phyloP scores from a whole-genome alignment of 352 stramenopile genomes.

The Albugo laibachii region DNA sequence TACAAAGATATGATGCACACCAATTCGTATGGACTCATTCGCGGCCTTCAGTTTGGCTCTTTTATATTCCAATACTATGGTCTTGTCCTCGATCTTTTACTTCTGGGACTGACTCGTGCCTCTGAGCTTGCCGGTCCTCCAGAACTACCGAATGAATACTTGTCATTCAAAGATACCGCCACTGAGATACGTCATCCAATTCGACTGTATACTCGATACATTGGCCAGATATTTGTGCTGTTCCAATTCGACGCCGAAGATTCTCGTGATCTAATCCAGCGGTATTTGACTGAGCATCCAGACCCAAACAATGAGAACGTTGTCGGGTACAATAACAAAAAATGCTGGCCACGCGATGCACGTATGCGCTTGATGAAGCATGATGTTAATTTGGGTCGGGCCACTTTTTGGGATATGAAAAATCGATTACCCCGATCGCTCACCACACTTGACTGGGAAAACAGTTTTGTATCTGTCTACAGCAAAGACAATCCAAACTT shows the following conservation, averaged over 20 bases:
- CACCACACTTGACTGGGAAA: conserved; percentile 98
- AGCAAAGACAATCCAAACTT: conserved; percentile 99
- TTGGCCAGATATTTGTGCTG: conserved; percentile 98
- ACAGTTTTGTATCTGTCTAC: conserved; percentile 99
- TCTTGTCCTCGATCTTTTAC: conserved; percentile 94
- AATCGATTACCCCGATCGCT: conserved; percentile 96
- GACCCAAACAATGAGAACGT: conserved; percentile 99
- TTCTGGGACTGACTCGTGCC: conserved; percentile 93
- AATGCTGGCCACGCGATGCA: conserved; percentile 98
- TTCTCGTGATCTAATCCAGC: conserved; percentile 97
- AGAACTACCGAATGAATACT: conserved; percentile 96
- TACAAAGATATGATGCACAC: conserved; percentile 99
- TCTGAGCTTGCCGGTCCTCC: conserved; percentile 96
- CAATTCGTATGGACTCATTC: conserved; percentile 98
- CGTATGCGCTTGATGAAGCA: conserved; percentile 99
- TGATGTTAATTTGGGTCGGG: conserved; percentile 98
- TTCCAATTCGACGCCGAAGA: conserved; percentile 98
- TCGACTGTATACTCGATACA: conserved; percentile 97
- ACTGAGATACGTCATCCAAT: conserved; percentile 97
- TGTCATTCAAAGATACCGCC: conserved; percentile 95
- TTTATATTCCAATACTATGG: conserved; percentile 99
- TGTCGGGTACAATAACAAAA: conserved; percentile 99
- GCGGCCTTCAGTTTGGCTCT: conserved; percentile 93
- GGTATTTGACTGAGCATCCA: conserved; percentile 98
- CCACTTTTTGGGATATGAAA: conserved; percentile 99